Base-by-base conservation (phyloP, 2,329 filamentous ascomycete genomes). In the Aspergillus persii region DNA sequence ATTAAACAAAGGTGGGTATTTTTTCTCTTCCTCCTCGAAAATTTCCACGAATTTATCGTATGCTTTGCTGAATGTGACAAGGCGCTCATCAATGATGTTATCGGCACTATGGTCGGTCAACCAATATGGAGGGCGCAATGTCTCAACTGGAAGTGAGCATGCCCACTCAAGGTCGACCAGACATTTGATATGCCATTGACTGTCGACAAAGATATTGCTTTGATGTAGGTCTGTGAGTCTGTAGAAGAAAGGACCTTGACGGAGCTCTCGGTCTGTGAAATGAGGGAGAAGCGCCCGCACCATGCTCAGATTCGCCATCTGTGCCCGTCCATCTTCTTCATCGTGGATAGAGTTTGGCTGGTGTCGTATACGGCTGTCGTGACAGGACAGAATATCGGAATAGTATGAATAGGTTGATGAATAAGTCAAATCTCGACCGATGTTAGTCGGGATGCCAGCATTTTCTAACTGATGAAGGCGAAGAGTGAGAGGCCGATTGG, bases 161-260 rank as follows among this genome's bases (percentile, higher is more conserved):
- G 64, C 58, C 68, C 66, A 71, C 53, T 71, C 68, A 0, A 72
- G 58, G 53, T 71, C 68, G 4, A 71, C 60, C 1, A 71, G 30
- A 31, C 46, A 67, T 4, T 27, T 67, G 31, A 71, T 64, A 41
- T 71, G 59, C 70, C 70, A 71, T 2, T 69, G 31, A 0, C 62
- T 52, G 51, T 71, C 64, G 15, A 71, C 66, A 36, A 69, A 60
- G 5, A 73, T 68, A 36, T 74, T 73, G 57, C 74, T 77, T 54
- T 67, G 68, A 55, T 80, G 72, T 2, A 80, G 58, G 62, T 80
- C 77, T 5, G 76, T 57, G 5, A 71, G 58, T 4, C 3, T 30
- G 23, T 46, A 30, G 4, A 44, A 8, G 51, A 53, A 53, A 11
- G 51, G 36, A 6, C 51, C 51, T 3, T 12, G 12, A 6, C 36